Conservation (phyloP, 139 green algal genomes). For the Marvania coccoides region DNA sequence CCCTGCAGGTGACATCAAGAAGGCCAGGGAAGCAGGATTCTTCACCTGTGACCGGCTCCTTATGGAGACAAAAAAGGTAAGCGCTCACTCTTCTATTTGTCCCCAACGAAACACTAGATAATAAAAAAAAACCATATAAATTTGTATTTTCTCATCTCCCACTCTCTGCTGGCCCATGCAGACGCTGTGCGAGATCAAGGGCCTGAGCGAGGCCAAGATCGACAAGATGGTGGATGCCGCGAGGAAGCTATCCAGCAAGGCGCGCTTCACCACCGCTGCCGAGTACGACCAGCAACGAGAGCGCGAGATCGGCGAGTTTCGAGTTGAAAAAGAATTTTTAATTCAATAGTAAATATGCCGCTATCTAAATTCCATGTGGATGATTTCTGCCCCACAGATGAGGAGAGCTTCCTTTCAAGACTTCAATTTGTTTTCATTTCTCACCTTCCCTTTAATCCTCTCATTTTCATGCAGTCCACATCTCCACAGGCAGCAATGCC, state of each 20-base stretch:
- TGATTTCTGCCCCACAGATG: too few species aligned
- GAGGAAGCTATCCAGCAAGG: constrained; percentile 33
- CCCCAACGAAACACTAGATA: too few species aligned
- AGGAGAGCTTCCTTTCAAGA: neutral
- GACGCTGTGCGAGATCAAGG: constrained; percentile 79
- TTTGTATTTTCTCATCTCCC: neutral
- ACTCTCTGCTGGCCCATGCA: constrained; percentile 20
- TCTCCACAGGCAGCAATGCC: constrained; percentile 55
- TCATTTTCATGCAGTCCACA: constrained; percentile 30
- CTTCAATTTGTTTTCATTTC: neutral
- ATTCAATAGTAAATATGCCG: too few species aligned
- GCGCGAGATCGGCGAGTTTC: neutral
- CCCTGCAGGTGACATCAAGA: constrained; percentile 74
- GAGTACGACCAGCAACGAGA: constrained; percentile 19
- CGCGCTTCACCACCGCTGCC: constrained; percentile 27
- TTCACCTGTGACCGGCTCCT: constrained; percentile 68
- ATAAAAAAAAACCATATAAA: too few species aligned
- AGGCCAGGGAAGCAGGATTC: constrained; percentile 79
- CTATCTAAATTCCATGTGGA: too few species aligned
- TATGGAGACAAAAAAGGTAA: constrained; percentile 77
- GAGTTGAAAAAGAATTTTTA: too few species aligned
- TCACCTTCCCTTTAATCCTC: neutral
- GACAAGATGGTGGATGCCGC: constrained; percentile 84
- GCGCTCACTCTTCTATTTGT: neutral
- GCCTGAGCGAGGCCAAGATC: constrained; percentile 86